Evolutionary conservation across 108 stramenopile species (phyloP).

Genomic region (Nitzschia sp.): DNA sequence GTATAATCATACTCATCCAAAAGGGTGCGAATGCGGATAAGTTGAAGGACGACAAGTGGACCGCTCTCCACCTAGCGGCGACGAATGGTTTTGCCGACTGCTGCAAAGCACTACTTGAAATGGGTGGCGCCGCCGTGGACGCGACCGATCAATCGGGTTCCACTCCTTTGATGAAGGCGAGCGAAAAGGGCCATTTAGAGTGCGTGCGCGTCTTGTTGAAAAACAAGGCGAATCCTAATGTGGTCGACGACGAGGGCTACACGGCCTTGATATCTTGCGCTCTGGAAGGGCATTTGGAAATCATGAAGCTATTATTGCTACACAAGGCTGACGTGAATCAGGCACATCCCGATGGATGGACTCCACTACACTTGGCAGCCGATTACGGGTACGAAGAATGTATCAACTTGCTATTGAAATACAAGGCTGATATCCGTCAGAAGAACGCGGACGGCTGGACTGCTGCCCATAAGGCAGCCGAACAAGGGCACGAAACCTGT

Average conservation of each 20-base stretch:
- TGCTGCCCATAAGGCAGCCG: conserved; percentile 16
- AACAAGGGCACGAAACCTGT: conserved; percentile 4
- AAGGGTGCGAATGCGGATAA: conserved; percentile 4
- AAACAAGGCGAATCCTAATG: conserved; percentile 3
- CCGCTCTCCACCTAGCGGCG: conserved; percentile 8
- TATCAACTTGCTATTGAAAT: conserved; percentile 8
- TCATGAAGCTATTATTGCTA: not conserved
- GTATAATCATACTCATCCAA: conserved; percentile 6
- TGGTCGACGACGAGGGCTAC: conserved; percentile 6
- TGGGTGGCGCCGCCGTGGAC: conserved; percentile 7
- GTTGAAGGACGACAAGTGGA: conserved; percentile 3
- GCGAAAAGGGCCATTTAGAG: conserved; percentile 16
- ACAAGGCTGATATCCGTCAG: not conserved
- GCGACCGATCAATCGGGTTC: conserved; percentile 5
- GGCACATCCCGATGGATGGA: conserved; percentile 5
- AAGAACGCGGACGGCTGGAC: conserved; percentile 12
- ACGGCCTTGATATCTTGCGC: conserved; percentile 5
- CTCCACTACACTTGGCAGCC: conserved; percentile 17
- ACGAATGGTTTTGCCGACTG: conserved; percentile 3
- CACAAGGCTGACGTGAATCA: conserved; percentile 13
- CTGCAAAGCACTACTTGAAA: not conserved
- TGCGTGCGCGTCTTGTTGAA: conserved; percentile 1
- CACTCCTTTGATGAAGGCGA: conserved; percentile 6
- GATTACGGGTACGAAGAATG: conserved; percentile 1
- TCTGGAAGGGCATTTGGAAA: conserved; percentile 3